Evolutionary conservation across 225 moss, liverwort and hornwort genomes (phyloP), one percentile per base, ranked within the genome.

Genomic region (Thuidium tamariscinum): DNA sequence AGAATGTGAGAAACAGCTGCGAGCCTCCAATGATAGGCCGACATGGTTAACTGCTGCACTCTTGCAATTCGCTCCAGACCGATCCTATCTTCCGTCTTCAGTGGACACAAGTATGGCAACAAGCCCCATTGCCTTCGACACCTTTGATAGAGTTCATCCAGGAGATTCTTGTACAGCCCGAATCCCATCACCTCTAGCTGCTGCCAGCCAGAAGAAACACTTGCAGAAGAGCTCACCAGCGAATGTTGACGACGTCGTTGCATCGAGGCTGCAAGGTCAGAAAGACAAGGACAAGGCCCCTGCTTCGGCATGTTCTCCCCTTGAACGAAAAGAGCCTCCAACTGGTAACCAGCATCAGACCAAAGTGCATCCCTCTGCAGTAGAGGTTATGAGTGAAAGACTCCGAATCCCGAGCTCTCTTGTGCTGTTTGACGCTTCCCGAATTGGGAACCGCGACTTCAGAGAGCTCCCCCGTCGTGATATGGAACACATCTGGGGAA

Each of bases 1-100:
- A 23, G 97, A 98, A 65, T 91, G 94, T 25, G 97, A 98, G 91
- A 98, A 96, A 82, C 97, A 98, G 88, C 89, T 98, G 55, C 92
- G 97, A 83, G 90, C 92, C 23, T 98, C 97, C 27, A 95, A 92
- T 63, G 96, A 96, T 86, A 94, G 93, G 85, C 90, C 97, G 46
- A 98, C 96, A 34, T 98, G 97, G 97, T 89, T 98, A 54, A 95
- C 94, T 64, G 97, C 96, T 74, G 97, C 97, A 66, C 95, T 96
- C 64, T 90, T 98, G 55, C 97, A 98, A 82, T 96, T 98, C 81
- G 97, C 97, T 69, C 97, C 97, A 51, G 97, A 98, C 85, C 89
- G 93, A 42, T 98, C 97, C 26, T 98, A 94, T 74, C 96, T 95
- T 61, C 95, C 96, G 17, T 98, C 97, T 62, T 96, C 96, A 59